Evolutionary conservation across 129 eudicot species (phyloP), one percentile per base, ranked within the genome.

Genomic region (Escallonia herrerae): DNA sequence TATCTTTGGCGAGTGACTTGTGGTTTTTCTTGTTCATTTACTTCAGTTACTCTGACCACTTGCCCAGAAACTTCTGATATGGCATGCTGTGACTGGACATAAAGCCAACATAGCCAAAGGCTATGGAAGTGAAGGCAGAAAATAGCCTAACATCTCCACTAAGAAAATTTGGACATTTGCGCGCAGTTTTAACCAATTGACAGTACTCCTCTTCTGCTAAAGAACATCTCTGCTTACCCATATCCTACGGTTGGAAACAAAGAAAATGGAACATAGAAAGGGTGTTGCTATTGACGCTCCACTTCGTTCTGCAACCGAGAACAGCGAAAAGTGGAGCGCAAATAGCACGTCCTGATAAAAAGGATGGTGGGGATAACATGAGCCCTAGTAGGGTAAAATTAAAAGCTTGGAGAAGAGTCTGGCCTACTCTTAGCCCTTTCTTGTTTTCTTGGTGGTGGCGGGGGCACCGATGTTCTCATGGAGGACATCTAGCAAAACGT

Each of bases 401-500:
- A 38, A 9, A 22, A 70, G 48, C 49, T 45, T 8, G 14, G 13
- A 13, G 56, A 12, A 51, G 11, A 22, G 33, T 22, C 33, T 22
- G 33, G 43, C 65, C 60, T 78, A 66, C 59, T 78, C 39, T 22
- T 43, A 56, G 65, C 63, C 53, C 74, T 72, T 82, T 49, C 65
- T 76, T 7, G 74, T 66, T 61, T 73, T 75, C 62, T 64, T 81
- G 71, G 49, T 5, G 50, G 42, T 65, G 70, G 70, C 14, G 52
- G 39, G 12, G 49, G 48, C 15, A 39, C 39, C 43, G 38, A 38
- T 53, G 43, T 79, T 76, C 53, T 82, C 83, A 38, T 76, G 68
- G 67, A 72, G 46, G 58, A 90, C 78, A 66, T 90, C 86, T 46
- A 90, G 97, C 60, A 90, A 63, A 56, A 90, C 95, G n/a, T 82